These are phyloP conservation scores for Coffea humblotiana DNA, from an alignment of 305 asterid species.

Conservation along the genomic window DNA sequence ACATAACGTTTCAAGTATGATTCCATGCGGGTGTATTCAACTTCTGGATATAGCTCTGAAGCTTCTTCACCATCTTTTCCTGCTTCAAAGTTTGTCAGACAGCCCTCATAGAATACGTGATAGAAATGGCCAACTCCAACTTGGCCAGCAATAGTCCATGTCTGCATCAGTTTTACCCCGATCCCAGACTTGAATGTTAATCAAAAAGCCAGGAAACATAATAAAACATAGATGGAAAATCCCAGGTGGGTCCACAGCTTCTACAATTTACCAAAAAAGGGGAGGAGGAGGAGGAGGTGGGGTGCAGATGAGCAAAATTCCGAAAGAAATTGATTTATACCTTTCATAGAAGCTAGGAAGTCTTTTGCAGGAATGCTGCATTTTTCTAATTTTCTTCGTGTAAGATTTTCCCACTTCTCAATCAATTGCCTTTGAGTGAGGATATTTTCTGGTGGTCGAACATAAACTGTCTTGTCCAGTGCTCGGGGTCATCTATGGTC, in stretches of 20 bases:
- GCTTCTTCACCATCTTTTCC: conserved; percentile 72
- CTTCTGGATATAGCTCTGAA: conserved; percentile 68
- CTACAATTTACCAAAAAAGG: too few relatives aligned
- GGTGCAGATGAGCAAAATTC: not conserved
- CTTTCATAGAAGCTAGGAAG: conserved; percentile 56
- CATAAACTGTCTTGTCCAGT: conserved; percentile 70
- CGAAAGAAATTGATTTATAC: conserved; percentile 18
- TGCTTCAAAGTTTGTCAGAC: conserved; percentile 69
- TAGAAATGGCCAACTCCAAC: conserved; percentile 74
- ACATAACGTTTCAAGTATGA: conserved; percentile 52
- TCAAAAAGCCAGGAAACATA: too few relatives aligned
- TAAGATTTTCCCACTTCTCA: conserved; percentile 62
- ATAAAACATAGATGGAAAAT: too few relatives aligned
- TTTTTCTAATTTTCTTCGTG: conserved; percentile 36
- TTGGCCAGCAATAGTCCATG: conserved; percentile 42
- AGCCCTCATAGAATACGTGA: conserved; percentile 73
- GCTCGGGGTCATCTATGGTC: conserved; percentile 70
- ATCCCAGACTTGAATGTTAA: not conserved
- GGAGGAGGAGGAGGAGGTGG: too few relatives aligned
- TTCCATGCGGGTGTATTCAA: conserved; percentile 51
- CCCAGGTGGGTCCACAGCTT: too few relatives aligned
- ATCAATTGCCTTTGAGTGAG: conserved; percentile 57
- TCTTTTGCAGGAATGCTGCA: conserved; percentile 35
- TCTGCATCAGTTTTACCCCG: conserved; percentile 27
- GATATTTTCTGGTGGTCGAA: conserved; percentile 60